Conservation (phyloP, 1,284 basidiomycete species). For the Lentinula novae-zelandiae region DNA sequence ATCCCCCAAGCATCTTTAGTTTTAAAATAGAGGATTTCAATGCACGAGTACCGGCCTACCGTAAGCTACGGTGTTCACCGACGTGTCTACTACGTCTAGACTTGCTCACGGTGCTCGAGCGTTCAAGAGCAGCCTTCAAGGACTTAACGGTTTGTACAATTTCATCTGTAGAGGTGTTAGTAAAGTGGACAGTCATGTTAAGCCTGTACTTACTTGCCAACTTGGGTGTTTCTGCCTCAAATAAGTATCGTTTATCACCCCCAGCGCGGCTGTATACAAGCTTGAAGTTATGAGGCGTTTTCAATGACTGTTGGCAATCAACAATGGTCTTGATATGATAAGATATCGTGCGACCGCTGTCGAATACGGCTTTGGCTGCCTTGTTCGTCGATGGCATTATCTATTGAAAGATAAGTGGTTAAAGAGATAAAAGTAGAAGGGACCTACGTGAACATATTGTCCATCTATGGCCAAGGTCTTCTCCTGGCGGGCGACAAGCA, state of each 20-base stretch:
- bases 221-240: conserved; percentile 88
- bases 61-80: conserved; percentile 6
- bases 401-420: conserved; percentile 35
- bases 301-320: conserved; percentile 80
- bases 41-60: background rate
- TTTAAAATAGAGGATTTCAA: background rate
- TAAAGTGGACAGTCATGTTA: background rate
- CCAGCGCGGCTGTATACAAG: conserved; percentile 41
- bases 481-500: conserved; percentile 88
- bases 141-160: conserved; percentile 67
- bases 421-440: background rate
- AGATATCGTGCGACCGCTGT: conserved; percentile 85
- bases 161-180: conserved; percentile 42
- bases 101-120: conserved; percentile 54
- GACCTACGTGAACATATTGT: conserved; percentile 84
- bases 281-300: conserved; percentile 84
- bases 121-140: conserved; percentile 56
- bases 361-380: conserved; percentile 70
- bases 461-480: conserved; percentile 93
- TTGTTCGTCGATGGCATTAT: conserved; percentile 76
- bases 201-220: conserved; percentile 60
- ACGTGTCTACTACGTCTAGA: conserved; percentile 55
- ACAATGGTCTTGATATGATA: conserved; percentile 90
- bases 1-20: no score
- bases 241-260: conserved; percentile 91